Base-by-base conservation (phyloP, 108 stramenopile species). In the Seminavis robusta region DNA sequence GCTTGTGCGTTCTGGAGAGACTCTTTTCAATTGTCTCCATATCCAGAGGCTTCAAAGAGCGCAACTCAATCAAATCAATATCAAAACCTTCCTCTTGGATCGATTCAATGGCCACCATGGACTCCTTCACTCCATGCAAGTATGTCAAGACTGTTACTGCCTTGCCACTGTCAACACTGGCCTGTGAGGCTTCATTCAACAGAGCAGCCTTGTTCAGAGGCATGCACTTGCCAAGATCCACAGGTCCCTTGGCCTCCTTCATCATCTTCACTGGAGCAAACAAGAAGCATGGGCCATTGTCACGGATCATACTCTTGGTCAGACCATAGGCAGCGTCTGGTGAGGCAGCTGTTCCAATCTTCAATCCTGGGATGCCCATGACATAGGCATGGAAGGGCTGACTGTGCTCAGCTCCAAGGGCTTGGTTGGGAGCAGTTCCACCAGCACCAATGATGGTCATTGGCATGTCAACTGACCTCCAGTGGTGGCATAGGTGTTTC, bases 361-460 rank as follows among this genome's bases (percentile, higher is more conserved):
- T 98, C 47, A 98, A 61, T 49, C 97, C 97, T n/a, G 97, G 97
- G 69, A 98, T 98, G 24, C 95, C 95, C 97, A 98, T 98, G 16
- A 98, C 97, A 67, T 98, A 98, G 20, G 97, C 97, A 62, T 98
- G 97, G 81, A 98, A 94, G 25, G 97, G 97, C 74, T 98, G 94
- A 55, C 92, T 94, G 84, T 98, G 97, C 67, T 98, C 97, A 15
- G 97, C 97, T 45, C 97, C 97, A 42, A 98, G 80, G 19, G 96
- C 80, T 73, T 98, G 97, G 79, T 98, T 97, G 46, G 97, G 97
- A 38, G 96, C 96, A 28, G 97, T 98, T 30, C 97, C 97, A 47
- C 96, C 97, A 39, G 96, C 97, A 49, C 97, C 97, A 56, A 98
- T 94, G 60, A 98, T 97, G 44, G 97, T 98, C 94, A 98, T 83